Base-by-base conservation (phyloP, 306 rosid genomes). In the Medicago ruthenica region DNA sequence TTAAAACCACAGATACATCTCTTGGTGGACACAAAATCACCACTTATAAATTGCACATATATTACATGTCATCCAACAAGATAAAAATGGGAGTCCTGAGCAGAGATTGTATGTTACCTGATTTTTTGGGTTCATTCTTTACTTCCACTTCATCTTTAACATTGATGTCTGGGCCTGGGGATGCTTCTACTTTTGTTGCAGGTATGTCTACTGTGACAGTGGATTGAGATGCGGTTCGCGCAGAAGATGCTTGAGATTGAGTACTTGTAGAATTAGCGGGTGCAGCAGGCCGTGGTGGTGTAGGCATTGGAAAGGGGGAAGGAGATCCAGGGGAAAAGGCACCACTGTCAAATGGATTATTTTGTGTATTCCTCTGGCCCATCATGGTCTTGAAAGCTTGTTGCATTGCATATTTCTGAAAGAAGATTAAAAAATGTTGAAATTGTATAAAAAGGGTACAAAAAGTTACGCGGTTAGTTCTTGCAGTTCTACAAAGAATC, bases 361-460 rank as follows among this genome's bases (percentile, higher is more conserved):
- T 86, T 84, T 88, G 99, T 75, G 98, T 8, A 88, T 86, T 87
- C 97, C 87, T 86, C 82, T 92, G 98, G 70, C 97, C 89, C 99
- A 92, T 90, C 89, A 96, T 21, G 66, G 91, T 89, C 91, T 96
- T 90, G 81, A 92, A 87, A 87, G 99, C 98, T 92, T 92, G 99
- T 90, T 92, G 97, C 96, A 92, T 92, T 57, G 98, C 98, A 96
- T 90, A 96, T 58, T 88, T 90, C 99, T 96, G 90, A 80, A 75
- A 83, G 64, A 80, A 21, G 21, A 79, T 75, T 37, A 62, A 42
- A 62, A 75, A 67, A 81, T 60, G 67, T 68, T 17, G 53, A 71
- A 76, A 15, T 53, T 53, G 74, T 16, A 18, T 50, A 73, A 74
- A 57, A n/a, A 53, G 8, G 18, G 54, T 66, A 20, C 3, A 44